Base-by-base conservation (phyloP, 257 asterid genomes). In the Solanum corneliomulleri region DNA sequence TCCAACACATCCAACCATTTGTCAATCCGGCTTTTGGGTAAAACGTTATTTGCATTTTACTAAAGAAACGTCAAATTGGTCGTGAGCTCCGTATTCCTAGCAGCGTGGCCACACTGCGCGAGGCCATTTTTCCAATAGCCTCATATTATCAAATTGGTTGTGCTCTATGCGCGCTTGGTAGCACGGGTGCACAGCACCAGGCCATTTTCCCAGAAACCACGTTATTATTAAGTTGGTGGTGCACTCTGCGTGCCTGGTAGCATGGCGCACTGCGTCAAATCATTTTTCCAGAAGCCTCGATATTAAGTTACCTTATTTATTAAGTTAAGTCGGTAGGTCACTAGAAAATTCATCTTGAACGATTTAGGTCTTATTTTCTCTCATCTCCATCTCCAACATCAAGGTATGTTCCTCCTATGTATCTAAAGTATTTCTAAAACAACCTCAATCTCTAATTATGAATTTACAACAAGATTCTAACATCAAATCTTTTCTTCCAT, bases 121-220 rank as follows among this genome's bases (percentile, higher is more conserved):
- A 52, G 10, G n/a, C n/a, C n/a, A 18, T 52, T 52, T 52, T 52
- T 52, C 62, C 62, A 52, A 9, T 52, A 1, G n/a, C n/a, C 0
- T 52, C 11, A 0, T 52, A 52, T 52, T 52, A 52, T 52, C n/a
- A 52, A 52, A 52, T 52, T 52, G 62, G n/a, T 6, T 0, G 62
- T 52, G n/a, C 0, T 3, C 4, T 52, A 23, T 9, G 10, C 4
- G 11, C 11, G 4, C 62, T 52, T 52, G 62, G n/a, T 52, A 52
- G 62, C n/a, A 21, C 18, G n/a, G 62, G 62, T 0, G 62, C 11
- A 52, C 62, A 9, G 0, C n/a, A 18, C n/a, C n/a, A 52, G 0
- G 2, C 62, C 11, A 52, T 52, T 52, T 18, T 52, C 7, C n/a
- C 0, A 18, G 7, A 16, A 52, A 0, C 2, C 2, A 0, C 1